These are phyloP conservation scores for Rhodomyrtus psidioides DNA, from an alignment of 441 rosid genomes.

Conservation along the genomic window DNA sequence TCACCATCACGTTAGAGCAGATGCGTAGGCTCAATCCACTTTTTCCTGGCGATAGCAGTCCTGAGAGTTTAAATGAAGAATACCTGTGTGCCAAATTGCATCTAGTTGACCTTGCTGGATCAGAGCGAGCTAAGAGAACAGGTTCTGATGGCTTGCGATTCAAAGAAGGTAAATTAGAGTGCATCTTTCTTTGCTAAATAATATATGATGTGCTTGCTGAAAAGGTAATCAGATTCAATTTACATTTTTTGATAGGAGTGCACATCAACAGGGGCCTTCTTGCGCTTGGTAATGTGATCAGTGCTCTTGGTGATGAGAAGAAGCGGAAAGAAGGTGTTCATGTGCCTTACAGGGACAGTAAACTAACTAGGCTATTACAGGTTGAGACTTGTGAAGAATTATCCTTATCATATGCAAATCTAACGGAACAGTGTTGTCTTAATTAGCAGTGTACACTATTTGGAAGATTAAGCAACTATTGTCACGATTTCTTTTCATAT, in stretches of 20 bases:
- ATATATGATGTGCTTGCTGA: conserved; percentile 6
- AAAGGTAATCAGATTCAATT: conserved; percentile 8
- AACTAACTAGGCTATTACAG: conserved; percentile 97
- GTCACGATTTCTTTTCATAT: neutral
- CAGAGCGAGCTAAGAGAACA: conserved; percentile 96
- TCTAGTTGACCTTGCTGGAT: conserved; percentile 98
- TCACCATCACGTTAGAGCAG: conserved; percentile 95
- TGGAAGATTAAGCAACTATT: neutral
- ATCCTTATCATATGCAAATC: neutral
- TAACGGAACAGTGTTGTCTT: neutral
- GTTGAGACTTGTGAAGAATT: conserved; percentile 18
- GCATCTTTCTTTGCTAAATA: neutral
- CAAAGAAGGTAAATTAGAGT: conserved; percentile 71
- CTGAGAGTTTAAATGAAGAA: conserved; percentile 70
- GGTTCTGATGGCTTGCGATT: conserved; percentile 96
- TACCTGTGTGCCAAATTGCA: conserved; percentile 98
- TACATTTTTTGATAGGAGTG: conserved; percentile 52
- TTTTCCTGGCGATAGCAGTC: conserved; percentile 41
- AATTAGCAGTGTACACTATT: neutral
- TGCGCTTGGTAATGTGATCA: conserved; percentile 98
- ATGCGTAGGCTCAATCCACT: conserved; percentile 68
- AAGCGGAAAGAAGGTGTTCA: conserved; percentile 92
- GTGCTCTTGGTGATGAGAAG: conserved; percentile 98
- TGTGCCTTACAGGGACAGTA: conserved; percentile 98
- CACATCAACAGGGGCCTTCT: conserved; percentile 98